Base-by-base conservation (phyloP, 2,329 filamentous ascomycete genomes). In the Verruconis gallopava region DNA sequence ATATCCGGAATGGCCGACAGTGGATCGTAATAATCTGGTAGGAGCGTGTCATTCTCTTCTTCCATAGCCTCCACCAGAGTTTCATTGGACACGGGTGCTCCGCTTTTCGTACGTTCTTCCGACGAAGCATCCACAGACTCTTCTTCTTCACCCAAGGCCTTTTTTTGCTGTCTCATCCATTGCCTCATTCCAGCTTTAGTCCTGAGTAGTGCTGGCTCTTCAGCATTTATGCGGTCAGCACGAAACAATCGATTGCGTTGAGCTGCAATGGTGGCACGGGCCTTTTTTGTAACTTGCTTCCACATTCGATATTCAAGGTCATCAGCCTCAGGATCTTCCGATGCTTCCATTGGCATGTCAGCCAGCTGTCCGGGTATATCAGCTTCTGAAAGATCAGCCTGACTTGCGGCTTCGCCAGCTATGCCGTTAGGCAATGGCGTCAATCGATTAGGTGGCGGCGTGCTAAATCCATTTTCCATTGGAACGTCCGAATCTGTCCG, bases 211-310 rank as follows among this genome's bases (percentile, higher is more conserved):
- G 91, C 91, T 14, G 86, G 85, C 47, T 93, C 85, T 21, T 98
- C 91, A 1, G 73, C 61, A 55, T 95, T 93, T 38, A 98, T 68
- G 53, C 79, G 84, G 52, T 86, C 80, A 39, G 81, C 82, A 47
- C 81, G 81, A 63, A 98, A 94, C 12, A 98, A 73, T 30, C 82
- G 75, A 59, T 86, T 79, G 21, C 91, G 76, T 56, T 94, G 85
- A 48, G 88, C 85, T 45, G 91, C 82, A 41, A 89, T 77, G 18
- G 81, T 67, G 3, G 91, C 91, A 47, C 91, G 79, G 54, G 94
- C 88, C 57, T 91, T 95, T 64, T 96, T 96, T 2, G 91, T 98
- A 32, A 94, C 85, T 61, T 96, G 89, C 65, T 96, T 98, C 91
- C 93, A 98, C 25, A 91, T 83, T 58, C 93, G 93, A 64, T 91